These are phyloP conservation scores for Helicosporidium sp. DNA, from an alignment of 139 green algal species.

Conservation along the genomic window DNA sequence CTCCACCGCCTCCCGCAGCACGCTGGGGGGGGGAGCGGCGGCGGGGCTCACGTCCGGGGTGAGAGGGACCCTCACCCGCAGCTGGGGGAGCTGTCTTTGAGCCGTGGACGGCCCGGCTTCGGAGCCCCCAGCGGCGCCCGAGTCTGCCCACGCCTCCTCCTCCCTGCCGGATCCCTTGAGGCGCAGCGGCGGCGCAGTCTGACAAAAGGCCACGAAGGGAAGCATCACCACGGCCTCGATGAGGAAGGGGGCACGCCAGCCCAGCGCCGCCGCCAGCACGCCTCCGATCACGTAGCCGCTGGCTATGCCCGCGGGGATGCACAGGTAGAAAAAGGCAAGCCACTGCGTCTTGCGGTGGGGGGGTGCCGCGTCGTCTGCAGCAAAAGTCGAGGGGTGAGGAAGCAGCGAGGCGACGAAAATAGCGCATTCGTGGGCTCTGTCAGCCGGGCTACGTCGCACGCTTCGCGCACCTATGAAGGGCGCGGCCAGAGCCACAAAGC, in stretches of 20 bases:
- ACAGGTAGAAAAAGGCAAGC: constrained; percentile 79
- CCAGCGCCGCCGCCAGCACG: constrained; percentile 20
- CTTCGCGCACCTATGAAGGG: constrained; percentile 67
- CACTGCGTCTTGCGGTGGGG: constrained; percentile 42
- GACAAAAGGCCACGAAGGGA: constrained; percentile 50
- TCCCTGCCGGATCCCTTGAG: constrained; percentile 24
- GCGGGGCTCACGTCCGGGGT: neutral
- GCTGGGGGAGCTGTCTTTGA: neutral
- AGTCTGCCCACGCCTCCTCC: neutral
- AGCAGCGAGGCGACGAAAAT: neutral
- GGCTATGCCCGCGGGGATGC: constrained; percentile 57
- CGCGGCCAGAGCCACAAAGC: constrained; percentile 74
- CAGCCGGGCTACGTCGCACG: neutral
- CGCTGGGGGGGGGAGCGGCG: neutral
- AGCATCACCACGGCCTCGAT: constrained; percentile 52
- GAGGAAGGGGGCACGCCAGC: constrained; percentile 70
- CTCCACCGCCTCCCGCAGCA: neutral
- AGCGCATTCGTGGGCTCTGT: neutral
- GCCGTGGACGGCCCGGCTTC: neutral
- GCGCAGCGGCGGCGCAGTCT: constrained; percentile 30
- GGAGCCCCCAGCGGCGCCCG: neutral
- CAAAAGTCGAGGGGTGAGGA: neutral
- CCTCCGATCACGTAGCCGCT: constrained; percentile 71
- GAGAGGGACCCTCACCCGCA: constrained; percentile 1
- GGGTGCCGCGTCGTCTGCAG: constrained; percentile 71